A percentile compares a stretch with the other conserved stretches of the same genome.
These are phyloP conservation scores for Goffeauzyma gilvescens DNA, from an alignment of 768 basidiomycete species.

Conservation along the genomic window DNA sequence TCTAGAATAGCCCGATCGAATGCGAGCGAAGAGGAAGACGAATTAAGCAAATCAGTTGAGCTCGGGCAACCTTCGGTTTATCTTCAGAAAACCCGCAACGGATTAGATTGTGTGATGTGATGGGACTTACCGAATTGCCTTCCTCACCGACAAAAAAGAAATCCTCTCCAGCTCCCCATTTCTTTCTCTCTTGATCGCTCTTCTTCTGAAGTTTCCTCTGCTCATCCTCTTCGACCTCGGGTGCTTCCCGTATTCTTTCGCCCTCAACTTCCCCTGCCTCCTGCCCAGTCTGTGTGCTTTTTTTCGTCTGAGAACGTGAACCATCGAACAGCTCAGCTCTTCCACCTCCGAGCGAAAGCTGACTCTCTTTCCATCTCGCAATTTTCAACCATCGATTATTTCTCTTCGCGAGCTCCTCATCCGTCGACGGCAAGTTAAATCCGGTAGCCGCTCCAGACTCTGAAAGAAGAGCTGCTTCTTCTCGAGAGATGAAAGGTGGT, in stretches of 20 bases:
- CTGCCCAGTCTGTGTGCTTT: neutral
- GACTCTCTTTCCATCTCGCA: slow-evolving; percentile 23
- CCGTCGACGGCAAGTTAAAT: slow-evolving; percentile 12
- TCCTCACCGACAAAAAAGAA: slow-evolving; percentile 24
- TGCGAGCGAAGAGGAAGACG: neutral
- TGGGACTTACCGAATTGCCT: neutral
- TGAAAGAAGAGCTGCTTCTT: slow-evolving; percentile 7
- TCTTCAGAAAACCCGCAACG: no score
- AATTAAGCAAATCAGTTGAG: no score
- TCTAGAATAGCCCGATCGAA: slow-evolving; percentile 1
- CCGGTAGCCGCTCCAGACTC: slow-evolving; percentile 13
- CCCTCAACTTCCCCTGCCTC: slow-evolving; percentile 10
- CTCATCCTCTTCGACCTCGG: slow-evolving; percentile 8
- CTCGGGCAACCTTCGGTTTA: no score
- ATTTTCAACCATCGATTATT: no score
- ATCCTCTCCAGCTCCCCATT: slow-evolving; percentile 31
- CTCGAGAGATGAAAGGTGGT: slow-evolving; percentile 22
- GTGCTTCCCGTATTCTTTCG: neutral
- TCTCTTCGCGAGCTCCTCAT: no score
- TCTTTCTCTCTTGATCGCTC: slow-evolving; percentile 9
- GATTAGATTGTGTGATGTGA: neutral
- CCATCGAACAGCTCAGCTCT: slow-evolving; percentile 19
- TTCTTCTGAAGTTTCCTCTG: slow-evolving; percentile 11
- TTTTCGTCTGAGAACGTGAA: no score
- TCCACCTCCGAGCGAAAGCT: slow-evolving; percentile 20